A percentile compares a stretch with the other conserved stretches of the same genome.
phyloP scores from a whole-genome alignment of 2,329 filamentous ascomycete genomes.

The Trichothecium roseum region DNA sequence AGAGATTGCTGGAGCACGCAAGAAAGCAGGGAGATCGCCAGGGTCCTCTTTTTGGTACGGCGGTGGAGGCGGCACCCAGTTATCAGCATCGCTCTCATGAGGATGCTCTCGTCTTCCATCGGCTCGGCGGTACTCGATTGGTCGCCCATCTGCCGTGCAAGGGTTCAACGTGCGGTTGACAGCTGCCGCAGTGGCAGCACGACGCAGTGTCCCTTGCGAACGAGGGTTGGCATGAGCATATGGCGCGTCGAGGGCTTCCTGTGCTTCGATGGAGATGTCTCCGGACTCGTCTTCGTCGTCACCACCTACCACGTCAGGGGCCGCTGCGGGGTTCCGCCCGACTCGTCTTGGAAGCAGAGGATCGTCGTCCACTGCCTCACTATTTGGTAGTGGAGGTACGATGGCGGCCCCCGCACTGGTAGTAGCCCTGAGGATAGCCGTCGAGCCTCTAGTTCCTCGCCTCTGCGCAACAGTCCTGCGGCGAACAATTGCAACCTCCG shows the following conservation, averaged over 20 bases:
- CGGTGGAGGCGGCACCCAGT: conserved; percentile 79
- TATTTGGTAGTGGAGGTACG: conserved; percentile 19
- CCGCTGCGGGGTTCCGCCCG: conserved; percentile 14
- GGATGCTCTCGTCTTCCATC: conserved; percentile 64
- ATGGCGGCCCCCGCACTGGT: conserved; percentile 22
- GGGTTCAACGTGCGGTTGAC: conserved; percentile 59
- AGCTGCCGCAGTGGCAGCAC: conserved; percentile 67
- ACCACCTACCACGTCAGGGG: conserved; percentile 6
- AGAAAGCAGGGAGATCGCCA: conserved; percentile 42
- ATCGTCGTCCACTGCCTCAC: conserved; percentile 31
- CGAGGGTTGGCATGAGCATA: conserved; percentile 65
- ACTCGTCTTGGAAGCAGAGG: conserved; percentile 42
- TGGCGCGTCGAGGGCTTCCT: conserved; percentile 57
- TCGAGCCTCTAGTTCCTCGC: conserved; percentile 29
- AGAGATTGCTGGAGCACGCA: conserved; percentile 34
- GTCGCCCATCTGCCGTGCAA: conserved; percentile 39
- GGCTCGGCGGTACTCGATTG: conserved; percentile 54
- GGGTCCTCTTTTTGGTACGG: conserved; percentile 63
- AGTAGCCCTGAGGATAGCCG: conserved; percentile 36
- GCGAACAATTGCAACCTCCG: conserved; percentile 70
- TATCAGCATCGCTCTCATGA: conserved; percentile 79
- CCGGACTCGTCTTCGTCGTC: conserved; percentile 18
- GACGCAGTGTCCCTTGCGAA: conserved; percentile 58
- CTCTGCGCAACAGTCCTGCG: conserved; percentile 61
- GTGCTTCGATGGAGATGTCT: conserved; percentile 39